phyloP scores from a whole-genome alignment of 257 asterid genomes.

The Solanum appendiculatum region DNA sequence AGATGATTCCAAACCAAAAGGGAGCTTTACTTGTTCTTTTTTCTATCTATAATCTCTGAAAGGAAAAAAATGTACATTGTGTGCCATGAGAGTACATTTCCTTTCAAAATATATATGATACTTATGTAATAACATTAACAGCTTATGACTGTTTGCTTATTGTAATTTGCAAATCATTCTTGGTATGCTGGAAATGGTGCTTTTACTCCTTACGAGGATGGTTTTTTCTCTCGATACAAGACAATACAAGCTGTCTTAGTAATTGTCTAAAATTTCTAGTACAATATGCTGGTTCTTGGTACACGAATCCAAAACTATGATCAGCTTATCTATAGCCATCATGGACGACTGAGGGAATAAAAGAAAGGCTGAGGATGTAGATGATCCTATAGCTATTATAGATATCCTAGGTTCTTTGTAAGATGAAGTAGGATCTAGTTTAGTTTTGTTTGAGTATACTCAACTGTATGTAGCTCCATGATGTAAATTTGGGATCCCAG shows the following conservation, averaged over 20 bases:
- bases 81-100: not conserved
- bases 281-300: not conserved
- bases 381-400: too few relatives aligned
- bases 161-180: not conserved
- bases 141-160: not conserved
- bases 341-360: not conserved
- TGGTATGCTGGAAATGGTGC: not conserved
- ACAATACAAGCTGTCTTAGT: not conserved
- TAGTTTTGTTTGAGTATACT: too few relatives aligned
- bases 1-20: not conserved
- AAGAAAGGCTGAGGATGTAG: not conserved
- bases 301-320: not conserved
- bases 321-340: not conserved
- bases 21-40: not conserved
- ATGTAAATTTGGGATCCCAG: too few relatives aligned
- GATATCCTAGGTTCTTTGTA: too few relatives aligned
- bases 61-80: not conserved
- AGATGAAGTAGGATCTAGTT: too few relatives aligned
- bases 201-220: not conserved
- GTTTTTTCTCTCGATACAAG: not conserved
- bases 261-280: not conserved
- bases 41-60: not conserved
- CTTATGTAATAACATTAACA: not conserved
- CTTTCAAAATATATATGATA: not conserved
- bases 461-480: too few relatives aligned